phyloP scores from a whole-genome alignment of 345 rosid genomes.

The Limnanthes douglasii region DNA sequence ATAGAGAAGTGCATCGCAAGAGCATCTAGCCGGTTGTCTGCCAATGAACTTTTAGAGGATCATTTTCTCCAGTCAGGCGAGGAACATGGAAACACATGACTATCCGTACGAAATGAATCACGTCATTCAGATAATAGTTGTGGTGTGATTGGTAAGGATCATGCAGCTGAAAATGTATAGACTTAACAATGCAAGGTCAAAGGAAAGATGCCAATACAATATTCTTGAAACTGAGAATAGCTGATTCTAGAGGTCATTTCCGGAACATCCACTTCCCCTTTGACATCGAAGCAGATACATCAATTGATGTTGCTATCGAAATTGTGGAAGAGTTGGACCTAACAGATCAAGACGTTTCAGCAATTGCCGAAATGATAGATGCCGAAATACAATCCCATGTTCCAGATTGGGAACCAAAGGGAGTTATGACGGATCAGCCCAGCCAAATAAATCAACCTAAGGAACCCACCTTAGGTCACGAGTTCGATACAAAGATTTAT shows the following conservation, averaged over 20 bases:
- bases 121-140: too few species aligned
- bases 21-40: slow-evolving; percentile 59
- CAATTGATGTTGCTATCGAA: slow-evolving; percentile 79
- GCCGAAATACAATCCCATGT: slow-evolving; percentile 57
- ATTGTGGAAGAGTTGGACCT: slow-evolving; percentile 89
- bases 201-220: slow-evolving; percentile 62
- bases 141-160: background rate
- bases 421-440: too few species aligned
- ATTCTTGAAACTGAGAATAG: slow-evolving; percentile 72
- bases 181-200: slow-evolving; percentile 69
- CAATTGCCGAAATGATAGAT: slow-evolving; percentile 63
- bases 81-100: slow-evolving; percentile 29
- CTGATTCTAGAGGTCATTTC: slow-evolving; percentile 67
- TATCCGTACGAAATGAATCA: too few species aligned
- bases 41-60: slow-evolving; percentile 78
- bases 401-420: slow-evolving; percentile 50
- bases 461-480: too few species aligned
- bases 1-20: slow-evolving; percentile 83
- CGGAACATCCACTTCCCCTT: slow-evolving; percentile 97
- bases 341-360: slow-evolving; percentile 74
- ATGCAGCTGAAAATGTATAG: slow-evolving; percentile 20
- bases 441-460: too few species aligned
- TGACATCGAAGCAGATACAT: slow-evolving; percentile 72
- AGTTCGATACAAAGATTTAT: too few species aligned
- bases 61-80: slow-evolving; percentile 58